Conservation (phyloP, 2,329 filamentous ascomycete genomes). For the Aspergillus ochraceoroseus region DNA sequence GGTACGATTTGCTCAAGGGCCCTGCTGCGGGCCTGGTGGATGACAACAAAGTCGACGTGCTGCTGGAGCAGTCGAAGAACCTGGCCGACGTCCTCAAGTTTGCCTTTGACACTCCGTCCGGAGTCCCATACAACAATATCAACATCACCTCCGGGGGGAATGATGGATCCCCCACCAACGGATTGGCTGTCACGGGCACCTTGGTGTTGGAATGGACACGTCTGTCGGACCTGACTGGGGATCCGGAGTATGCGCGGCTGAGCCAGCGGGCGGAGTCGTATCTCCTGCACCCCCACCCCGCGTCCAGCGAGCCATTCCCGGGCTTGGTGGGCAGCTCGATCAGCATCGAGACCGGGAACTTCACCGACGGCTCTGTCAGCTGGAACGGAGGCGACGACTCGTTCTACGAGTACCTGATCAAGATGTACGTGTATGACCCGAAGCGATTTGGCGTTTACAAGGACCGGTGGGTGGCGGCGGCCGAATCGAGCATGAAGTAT, state of each 20-base stretch:
- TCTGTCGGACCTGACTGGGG: conserved; percentile 68
- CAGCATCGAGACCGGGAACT: conserved; percentile 60
- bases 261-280: conserved; percentile 64
- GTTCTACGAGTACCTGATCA: conserved; percentile 86
- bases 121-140: conserved; percentile 67
- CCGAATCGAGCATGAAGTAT: conserved; percentile 68
- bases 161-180: conserved; percentile 56
- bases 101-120: conserved; percentile 70
- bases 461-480: conserved; percentile 70
- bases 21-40: conserved; percentile 53
- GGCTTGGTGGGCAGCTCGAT: conserved; percentile 68
- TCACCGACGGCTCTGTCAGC: conserved; percentile 62
- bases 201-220: conserved; percentile 80
- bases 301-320: conserved; percentile 64
- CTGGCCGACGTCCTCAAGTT: conserved; percentile 70
- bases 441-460: conserved; percentile 59
- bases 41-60: conserved; percentile 50
- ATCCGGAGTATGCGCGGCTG: conserved; percentile 61
- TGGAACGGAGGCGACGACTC: conserved; percentile 75
- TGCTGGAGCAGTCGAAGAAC: conserved; percentile 62
- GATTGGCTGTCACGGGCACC: conserved; percentile 70
- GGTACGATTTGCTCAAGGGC: conserved; percentile 62
- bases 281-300: conserved; percentile 62
- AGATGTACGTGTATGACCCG: conserved; percentile 80
- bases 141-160: conserved; percentile 53